Evolutionary conservation across 2,329 filamentous ascomycete genomes (phyloP), one percentile per base, ranked within the genome.

Genomic region (Aspergillus pseudotamarii): DNA sequence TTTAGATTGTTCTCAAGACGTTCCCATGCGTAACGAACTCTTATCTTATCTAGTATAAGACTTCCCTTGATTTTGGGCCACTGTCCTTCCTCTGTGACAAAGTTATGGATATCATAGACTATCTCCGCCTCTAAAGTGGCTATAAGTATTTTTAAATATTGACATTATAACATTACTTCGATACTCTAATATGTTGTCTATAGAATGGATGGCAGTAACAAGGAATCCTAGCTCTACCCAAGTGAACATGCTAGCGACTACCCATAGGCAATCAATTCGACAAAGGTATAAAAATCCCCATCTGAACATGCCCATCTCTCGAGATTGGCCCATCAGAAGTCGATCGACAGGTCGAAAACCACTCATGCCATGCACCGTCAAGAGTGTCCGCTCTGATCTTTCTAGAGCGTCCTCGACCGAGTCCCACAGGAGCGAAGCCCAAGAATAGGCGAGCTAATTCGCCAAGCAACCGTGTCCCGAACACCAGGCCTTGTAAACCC

Each of bases 161-260:
- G 16, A 21, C 48, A 32, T 50, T 50, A 51, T 51, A 36, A 12
- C 32, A 38, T 59, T 36, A 59, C 38, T 32, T 4, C 19, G 28
- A 51, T 34, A 28, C 26, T 51, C 48, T 51, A 51, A 34, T 32
- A n/a, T 30, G 26, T n/a, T 51, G 28, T 51, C 48, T 34, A 51
- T 51, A 12, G 34, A 51, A 51, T 34, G 16, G 48, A 51, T 51
- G 48, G 28, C 48, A 51, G 28, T 10, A 51, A n/a, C 30, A 50
- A 30, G 26, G n/a, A 32, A 32, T 60, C 30, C 58, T 53, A 34
- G 26, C 34, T 55, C 58, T 55, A 60, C 55, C 21, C 30, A 45
- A 55, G 38, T 9, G 48, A n/a, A 14, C n/a, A 59, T 51, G 57
- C 32, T 19, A 2, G 30, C 30, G 48, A 51, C 30, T 51, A 38